A percentile compares a stretch with the other conserved stretches of the same genome.
These are phyloP conservation scores for Sonneratia alba DNA, from an alignment of 345 rosid genomes.

Conservation along the genomic window DNA sequence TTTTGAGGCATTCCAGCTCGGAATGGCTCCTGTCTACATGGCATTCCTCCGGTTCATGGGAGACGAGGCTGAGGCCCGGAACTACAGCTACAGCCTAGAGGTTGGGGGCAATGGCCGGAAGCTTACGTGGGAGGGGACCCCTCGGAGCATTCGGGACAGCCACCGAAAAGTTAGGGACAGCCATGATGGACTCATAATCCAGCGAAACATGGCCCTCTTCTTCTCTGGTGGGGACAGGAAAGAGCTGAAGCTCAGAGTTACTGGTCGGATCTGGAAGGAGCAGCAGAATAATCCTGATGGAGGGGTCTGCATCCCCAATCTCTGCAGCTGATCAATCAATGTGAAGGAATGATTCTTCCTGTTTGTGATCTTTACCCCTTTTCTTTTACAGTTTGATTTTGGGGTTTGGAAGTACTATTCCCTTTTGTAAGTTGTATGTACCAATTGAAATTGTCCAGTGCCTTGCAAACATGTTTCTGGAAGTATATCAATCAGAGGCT, in stretches of 20 bases:
- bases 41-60: conserved; percentile 98
- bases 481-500: not conserved
- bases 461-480: not conserved
- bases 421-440: conserved; percentile 1
- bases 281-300: conserved; percentile 68
- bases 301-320: conserved; percentile 68
- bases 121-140: conserved; percentile 90
- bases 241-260: conserved; percentile 83
- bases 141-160: conserved; percentile 82
- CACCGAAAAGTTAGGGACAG: conserved; percentile 93
- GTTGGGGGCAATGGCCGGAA: conserved; percentile 93
- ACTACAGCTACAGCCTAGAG: conserved; percentile 83
- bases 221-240: conserved; percentile 93
- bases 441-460: not conserved
- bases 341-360: not conserved
- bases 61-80: conserved; percentile 79
- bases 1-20: conserved; percentile 95
- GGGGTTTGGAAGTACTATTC: not conserved
- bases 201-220: conserved; percentile 92
- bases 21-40: conserved; percentile 95
- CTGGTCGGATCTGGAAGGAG: conserved; percentile 95
- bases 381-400: not conserved
- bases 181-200: conserved; percentile 87
- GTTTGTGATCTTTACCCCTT: conserved; percentile 2
- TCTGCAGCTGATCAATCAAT: conserved; percentile 41